phyloP scores from a whole-genome alignment of 1,284 basidiomycete species.

The Sporisorium iseilematis-ciliati region DNA sequence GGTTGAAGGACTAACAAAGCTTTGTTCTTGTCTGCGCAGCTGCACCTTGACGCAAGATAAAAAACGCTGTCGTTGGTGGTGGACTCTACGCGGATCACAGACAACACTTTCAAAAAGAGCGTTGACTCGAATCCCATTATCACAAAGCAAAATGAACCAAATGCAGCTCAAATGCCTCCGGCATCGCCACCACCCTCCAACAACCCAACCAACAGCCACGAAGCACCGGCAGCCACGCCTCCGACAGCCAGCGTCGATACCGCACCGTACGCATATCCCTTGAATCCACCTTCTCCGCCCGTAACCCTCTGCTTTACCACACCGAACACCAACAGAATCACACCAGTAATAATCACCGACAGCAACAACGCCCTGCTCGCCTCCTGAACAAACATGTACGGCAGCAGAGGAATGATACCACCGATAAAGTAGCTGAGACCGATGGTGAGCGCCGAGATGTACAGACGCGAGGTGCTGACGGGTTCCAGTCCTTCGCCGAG shows the following conservation, averaged over 20 bases:
- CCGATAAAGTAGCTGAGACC: slow-evolving; percentile 62
- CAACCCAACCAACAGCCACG: slow-evolving; percentile 84
- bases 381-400: slow-evolving; percentile 60
- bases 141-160: no score
- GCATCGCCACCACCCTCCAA: slow-evolving; percentile 73
- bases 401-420: slow-evolving; percentile 61
- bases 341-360: slow-evolving; percentile 60
- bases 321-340: slow-evolving; percentile 62
- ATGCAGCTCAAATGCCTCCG: slow-evolving; percentile 1
- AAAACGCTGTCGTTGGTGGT: no score
- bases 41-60: no score
- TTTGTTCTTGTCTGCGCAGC: no score
- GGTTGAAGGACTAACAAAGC: no score
- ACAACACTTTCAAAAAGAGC: no score
- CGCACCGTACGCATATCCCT: slow-evolving; percentile 80
- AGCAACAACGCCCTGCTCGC: slow-evolving; percentile 47
- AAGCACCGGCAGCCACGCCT: slow-evolving; percentile 86
- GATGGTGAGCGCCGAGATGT: slow-evolving; percentile 58
- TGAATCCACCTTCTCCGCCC: slow-evolving; percentile 51
- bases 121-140: no score
- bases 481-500: slow-evolving; percentile 60
- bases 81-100: no score
- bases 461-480: slow-evolving; percentile 59
- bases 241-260: slow-evolving; percentile 89
- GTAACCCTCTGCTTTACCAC: slow-evolving; percentile 61